A percentile compares a stretch with the other conserved stretches of the same genome.
These are phyloP conservation scores for Emergomyces pasteurianus DNA, from an alignment of 2,329 filamentous ascomycete genomes.

Conservation along the genomic window DNA sequence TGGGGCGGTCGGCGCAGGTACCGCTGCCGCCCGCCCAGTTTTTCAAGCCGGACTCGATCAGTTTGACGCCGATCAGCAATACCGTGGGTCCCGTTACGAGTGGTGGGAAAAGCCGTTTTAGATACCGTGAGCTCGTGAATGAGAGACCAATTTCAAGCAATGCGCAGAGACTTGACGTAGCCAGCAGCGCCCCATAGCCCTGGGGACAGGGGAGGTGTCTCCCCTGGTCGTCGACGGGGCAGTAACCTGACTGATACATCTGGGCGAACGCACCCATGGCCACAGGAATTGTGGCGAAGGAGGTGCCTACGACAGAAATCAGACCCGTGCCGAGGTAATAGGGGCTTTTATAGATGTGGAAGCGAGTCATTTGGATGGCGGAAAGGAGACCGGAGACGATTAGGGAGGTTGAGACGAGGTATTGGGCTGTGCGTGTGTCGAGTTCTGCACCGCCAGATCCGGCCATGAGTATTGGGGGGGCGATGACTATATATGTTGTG, in stretches of 20 bases:
- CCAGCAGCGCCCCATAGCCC: constrained; percentile 54
- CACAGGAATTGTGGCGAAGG: constrained; percentile 55
- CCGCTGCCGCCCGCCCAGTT: constrained; percentile 58
- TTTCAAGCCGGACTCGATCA: constrained; percentile 51
- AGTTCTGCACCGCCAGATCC: constrained; percentile 47
- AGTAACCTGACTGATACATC: constrained; percentile 54
- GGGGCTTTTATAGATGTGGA: constrained; percentile 50
- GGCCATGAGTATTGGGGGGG: constrained; percentile 48
- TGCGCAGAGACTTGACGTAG: constrained; percentile 39
- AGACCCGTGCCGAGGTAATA: constrained; percentile 55
- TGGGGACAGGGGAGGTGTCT: constrained; percentile 50
- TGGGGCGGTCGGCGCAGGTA: constrained; percentile 27
- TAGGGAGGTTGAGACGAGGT: constrained; percentile 56
- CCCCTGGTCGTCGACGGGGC: constrained; percentile 44
- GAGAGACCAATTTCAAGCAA: constrained; percentile 51
- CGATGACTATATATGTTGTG: constrained; percentile 35
- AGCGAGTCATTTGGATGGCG: constrained; percentile 53
- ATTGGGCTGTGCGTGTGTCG: constrained; percentile 42
- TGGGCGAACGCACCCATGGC: constrained; percentile 49
- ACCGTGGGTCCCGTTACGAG: constrained; percentile 58
- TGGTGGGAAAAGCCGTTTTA: constrained; percentile 55
- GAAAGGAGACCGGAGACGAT: constrained; percentile 57
- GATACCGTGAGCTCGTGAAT: constrained; percentile 48
- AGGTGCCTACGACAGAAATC: constrained; percentile 56
- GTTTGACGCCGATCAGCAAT: constrained; percentile 52